Evolutionary conservation across 2,329 filamentous ascomycete genomes (phyloP).

Genomic region (Sclerotinia nivalis): DNA sequence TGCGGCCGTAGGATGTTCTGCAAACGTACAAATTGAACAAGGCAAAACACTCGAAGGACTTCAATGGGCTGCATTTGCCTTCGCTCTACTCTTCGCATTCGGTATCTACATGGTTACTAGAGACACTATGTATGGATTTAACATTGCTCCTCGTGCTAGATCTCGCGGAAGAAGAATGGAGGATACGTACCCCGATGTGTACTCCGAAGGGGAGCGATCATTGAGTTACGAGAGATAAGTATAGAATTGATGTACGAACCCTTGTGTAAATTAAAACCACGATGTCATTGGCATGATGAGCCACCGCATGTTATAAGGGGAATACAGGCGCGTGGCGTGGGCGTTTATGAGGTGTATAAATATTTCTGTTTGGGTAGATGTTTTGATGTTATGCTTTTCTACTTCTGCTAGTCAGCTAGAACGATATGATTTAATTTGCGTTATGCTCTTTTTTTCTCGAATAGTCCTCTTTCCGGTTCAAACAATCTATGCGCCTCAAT

Average conservation of each 20-base stretch:
- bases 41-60: slow-evolving; percentile 18
- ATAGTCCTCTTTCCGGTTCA: neutral
- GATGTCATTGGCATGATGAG: neutral
- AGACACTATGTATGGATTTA: slow-evolving; percentile 18
- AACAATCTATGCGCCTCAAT: neutral
- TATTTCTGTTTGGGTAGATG: neutral
- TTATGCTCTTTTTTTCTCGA: neutral
- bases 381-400: slow-evolving; percentile 5
- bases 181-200: slow-evolving; percentile 6
- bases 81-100: slow-evolving; percentile 16
- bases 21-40: slow-evolving; percentile 13
- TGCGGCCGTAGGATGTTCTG: slow-evolving; percentile 1
- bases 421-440: slow-evolving; percentile 3
- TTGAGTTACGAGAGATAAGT: slow-evolving; percentile 6
- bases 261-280: neutral
- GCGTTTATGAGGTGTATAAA: neutral
- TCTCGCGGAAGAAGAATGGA: slow-evolving; percentile 17
- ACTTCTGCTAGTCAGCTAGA: slow-evolving; percentile 10
- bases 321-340: neutral
- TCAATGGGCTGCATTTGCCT: slow-evolving; percentile 11
- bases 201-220: neutral
- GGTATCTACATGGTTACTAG: slow-evolving; percentile 19
- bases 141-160: slow-evolving; percentile 7
- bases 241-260: neutral
- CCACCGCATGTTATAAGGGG: neutral